These are phyloP conservation scores for Penicillium coffeae DNA, from an alignment of 495 filamentous ascomycete species.

Conservation along the genomic window DNA sequence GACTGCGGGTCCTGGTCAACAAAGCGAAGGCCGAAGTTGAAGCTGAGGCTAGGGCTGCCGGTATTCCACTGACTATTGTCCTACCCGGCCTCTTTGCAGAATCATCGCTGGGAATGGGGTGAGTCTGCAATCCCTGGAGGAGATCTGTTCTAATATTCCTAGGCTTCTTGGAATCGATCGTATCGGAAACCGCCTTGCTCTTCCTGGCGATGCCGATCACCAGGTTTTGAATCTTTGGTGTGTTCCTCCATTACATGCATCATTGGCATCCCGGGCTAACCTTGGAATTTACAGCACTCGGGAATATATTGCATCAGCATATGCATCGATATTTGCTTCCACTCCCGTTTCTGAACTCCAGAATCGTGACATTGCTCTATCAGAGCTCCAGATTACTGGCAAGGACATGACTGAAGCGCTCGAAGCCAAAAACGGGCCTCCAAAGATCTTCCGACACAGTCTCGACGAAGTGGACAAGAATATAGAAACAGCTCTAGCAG, in stretches of 20 bases:
- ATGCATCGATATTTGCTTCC: slow-evolving; percentile 14
- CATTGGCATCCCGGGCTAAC: neutral
- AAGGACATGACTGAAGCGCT: slow-evolving; percentile 10
- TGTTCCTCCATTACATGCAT: slow-evolving; percentile 1
- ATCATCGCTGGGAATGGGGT: slow-evolving; percentile 10
- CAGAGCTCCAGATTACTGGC: slow-evolving; percentile 15
- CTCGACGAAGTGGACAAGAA: slow-evolving; percentile 6
- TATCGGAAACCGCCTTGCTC: slow-evolving; percentile 10
- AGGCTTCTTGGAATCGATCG: slow-evolving; percentile 17
- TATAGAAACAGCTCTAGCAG: slow-evolving; percentile 4
- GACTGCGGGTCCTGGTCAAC: slow-evolving; percentile 9
- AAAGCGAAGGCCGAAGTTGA: slow-evolving; percentile 16
- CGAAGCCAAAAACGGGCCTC: slow-evolving; percentile 1
- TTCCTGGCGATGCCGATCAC: slow-evolving; percentile 8
- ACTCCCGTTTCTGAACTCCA: slow-evolving; percentile 11
- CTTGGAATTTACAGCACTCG: slow-evolving; percentile 8
- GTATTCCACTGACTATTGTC: slow-evolving; percentile 18
- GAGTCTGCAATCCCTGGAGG: neutral
- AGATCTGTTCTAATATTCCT: neutral
- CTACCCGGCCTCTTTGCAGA: slow-evolving; percentile 17
- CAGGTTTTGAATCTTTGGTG: slow-evolving; percentile 10
- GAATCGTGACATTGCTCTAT: slow-evolving; percentile 9
- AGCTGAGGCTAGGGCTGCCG: slow-evolving; percentile 11
- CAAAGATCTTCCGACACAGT: slow-evolving; percentile 7
- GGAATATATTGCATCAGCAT: slow-evolving; percentile 17